phyloP scores from a whole-genome alignment of 1,139 yeast species.

The Kluyveromyces sp. region DNA sequence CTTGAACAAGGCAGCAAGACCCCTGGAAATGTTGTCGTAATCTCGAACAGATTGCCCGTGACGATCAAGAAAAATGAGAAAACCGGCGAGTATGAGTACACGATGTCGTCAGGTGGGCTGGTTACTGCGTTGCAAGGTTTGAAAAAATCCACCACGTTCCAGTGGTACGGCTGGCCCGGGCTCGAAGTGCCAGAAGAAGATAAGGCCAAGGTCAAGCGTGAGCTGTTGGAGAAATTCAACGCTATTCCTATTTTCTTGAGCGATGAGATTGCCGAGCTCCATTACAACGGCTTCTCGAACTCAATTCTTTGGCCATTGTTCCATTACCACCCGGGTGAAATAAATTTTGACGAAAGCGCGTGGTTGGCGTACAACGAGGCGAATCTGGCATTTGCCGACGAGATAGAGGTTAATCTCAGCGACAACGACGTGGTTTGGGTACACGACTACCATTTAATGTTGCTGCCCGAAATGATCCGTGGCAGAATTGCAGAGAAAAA shows the following conservation, averaged over 20 bases:
- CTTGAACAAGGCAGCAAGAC: neutral
- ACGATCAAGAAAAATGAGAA: constrained; percentile 63
- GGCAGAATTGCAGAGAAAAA: constrained; percentile 37
- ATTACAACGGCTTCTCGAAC: constrained; percentile 93
- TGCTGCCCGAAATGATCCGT: constrained; percentile 84
- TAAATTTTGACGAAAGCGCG: constrained; percentile 94
- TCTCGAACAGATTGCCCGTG: constrained; percentile 91
- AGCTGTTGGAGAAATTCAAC: constrained; percentile 68
- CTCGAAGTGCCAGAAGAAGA: constrained; percentile 78
- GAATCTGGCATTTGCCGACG: constrained; percentile 72
- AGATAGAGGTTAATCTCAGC: constrained; percentile 60
- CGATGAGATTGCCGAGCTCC: constrained; percentile 89
- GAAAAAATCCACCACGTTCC: constrained; percentile 76
- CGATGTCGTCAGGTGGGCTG: constrained; percentile 95
- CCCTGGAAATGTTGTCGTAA: constrained; percentile 74
- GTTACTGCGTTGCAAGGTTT: constrained; percentile 94
- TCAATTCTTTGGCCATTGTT: constrained; percentile 94
- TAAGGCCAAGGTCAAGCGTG: constrained; percentile 59
- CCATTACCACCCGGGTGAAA: constrained; percentile 98
- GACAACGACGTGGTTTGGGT: constrained; percentile 95
- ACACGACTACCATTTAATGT: constrained; percentile 95
- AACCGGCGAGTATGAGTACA: constrained; percentile 59
- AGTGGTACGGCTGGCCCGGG: constrained; percentile 99
- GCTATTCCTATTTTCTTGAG: constrained; percentile 85
- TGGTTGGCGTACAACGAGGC: constrained; percentile 99